Percentiles rank a stretch among this genome's conserved stretches.
These are phyloP conservation scores for Lathyrus oleraceus DNA, from an alignment of 306 rosid genomes.

Conservation along the genomic window DNA sequence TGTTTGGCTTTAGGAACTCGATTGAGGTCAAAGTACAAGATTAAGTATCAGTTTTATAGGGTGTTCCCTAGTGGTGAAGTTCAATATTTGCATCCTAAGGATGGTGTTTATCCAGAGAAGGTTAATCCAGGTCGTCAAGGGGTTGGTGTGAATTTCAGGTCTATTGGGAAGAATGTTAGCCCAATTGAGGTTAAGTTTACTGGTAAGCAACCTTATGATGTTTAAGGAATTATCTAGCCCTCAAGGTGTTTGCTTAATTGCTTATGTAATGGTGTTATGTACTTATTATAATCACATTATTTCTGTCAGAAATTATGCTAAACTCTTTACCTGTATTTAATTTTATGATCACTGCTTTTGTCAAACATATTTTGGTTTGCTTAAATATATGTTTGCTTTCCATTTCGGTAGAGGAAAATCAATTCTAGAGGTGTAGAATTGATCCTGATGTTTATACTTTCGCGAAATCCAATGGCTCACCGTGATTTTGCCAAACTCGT, in stretches of 20 bases:
- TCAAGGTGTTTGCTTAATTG: background rate
- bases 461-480: too few species aligned
- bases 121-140: constrained; percentile 94
- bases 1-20: constrained; percentile 96
- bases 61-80: constrained; percentile 97
- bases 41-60: constrained; percentile 94
- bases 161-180: constrained; percentile 86
- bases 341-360: background rate
- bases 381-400: background rate
- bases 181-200: constrained; percentile 98
- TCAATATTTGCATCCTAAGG: constrained; percentile 95
- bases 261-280: background rate
- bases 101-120: constrained; percentile 98
- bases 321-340: constrained; percentile 11
- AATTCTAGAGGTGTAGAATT: too few species aligned
- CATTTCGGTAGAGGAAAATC: too few species aligned
- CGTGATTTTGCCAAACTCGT: too few species aligned
- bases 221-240: background rate
- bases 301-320: constrained; percentile 5
- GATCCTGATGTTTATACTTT: too few species aligned
- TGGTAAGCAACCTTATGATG: constrained; percentile 80
- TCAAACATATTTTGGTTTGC: background rate
- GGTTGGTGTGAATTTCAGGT: constrained; percentile 82
- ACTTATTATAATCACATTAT: constrained; percentile 1
- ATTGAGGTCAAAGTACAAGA: constrained; percentile 93